phyloP scores from a whole-genome alignment of 495 filamentous ascomycete genomes.

The Glonium stellatum region DNA sequence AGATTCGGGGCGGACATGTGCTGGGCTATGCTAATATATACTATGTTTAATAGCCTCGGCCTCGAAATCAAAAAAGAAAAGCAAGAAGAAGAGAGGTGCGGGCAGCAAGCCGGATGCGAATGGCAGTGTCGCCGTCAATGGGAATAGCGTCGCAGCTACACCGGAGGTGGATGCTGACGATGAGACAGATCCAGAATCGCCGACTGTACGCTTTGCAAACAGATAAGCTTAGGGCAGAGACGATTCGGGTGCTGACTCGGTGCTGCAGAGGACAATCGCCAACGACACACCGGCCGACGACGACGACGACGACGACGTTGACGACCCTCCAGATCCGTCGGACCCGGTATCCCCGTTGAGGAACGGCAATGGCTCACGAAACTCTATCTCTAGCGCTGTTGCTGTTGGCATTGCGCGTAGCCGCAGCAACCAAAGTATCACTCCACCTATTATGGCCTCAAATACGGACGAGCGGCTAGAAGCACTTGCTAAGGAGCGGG shows the following conservation, averaged over 20 bases:
- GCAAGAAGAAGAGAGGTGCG: slow-evolving; percentile 36
- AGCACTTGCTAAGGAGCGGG: slow-evolving; percentile 70
- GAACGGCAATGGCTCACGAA: slow-evolving; percentile 19
- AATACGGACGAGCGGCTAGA: slow-evolving; percentile 58
- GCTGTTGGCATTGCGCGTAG: slow-evolving; percentile 23
- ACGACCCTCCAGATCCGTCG: slow-evolving; percentile 19
- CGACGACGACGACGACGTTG: slow-evolving; percentile 7
- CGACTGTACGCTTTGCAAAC: slow-evolving; percentile 17
- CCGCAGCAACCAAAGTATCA: slow-evolving; percentile 12
- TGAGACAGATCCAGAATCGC: slow-evolving; percentile 27
- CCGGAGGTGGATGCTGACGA: slow-evolving; percentile 30
- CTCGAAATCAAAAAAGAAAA: slow-evolving; percentile 35
- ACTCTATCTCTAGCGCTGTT: slow-evolving; percentile 25
- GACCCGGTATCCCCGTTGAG: slow-evolving; percentile 8
- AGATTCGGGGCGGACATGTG: background rate
- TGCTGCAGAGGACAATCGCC: slow-evolving; percentile 16
- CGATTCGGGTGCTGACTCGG: background rate
- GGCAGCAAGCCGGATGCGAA: slow-evolving; percentile 23
- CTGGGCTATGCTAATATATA: background rate
- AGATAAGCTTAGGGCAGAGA: too few relatives aligned
- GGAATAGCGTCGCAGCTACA: slow-evolving; percentile 5
- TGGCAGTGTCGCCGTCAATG: slow-evolving; percentile 15
- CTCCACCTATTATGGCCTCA: slow-evolving; percentile 10
- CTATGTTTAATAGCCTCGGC: slow-evolving; percentile 8
- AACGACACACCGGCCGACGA: slow-evolving; percentile 9